Base-by-base conservation (phyloP, 2,329 filamentous ascomycete genomes). In the Diaporthe sp. region DNA sequence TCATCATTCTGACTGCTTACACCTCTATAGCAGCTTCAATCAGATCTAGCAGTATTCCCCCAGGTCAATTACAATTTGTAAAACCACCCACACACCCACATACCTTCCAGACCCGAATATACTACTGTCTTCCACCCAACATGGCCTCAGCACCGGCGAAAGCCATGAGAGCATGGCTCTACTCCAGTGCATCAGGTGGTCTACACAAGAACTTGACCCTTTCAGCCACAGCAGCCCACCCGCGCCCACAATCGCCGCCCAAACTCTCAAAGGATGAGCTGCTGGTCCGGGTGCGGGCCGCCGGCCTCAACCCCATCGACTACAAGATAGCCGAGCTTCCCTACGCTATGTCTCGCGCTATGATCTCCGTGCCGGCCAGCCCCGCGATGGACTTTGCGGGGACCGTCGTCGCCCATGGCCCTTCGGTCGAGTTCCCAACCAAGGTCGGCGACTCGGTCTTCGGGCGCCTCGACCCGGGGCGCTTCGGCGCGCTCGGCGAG, bases 221-320 rank as follows among this genome's bases (percentile, higher is more conserved):
- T 13, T 67, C 28, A 13, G 20, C 61, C 25, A 49, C 61, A 67
- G 42, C 61, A 49, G 61, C 61, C 4, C 61, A 67, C 61, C 61
- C 61, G 17, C 61, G 61, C 42, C 61, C 61, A n/a, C 61, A 67
- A 22, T 49, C 61, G 13, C 42, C 61, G 20, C 61, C 61, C 25
- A 49, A 3, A 1, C 42, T 67, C 17, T 49, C 61, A 4, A 67
- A 65, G 15, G 31, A 61, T 31, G 55, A 72, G 44, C 53, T 92
- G 55, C 85, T 93, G 8, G 83, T 93, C 67, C 83, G 88, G 76
- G 88, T 93, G 10, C 82, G 88, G 75, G 84, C 86, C 73, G 85
- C 87, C 34, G 84, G 88, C 51, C 81, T 93, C 77, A 94, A 93
- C 80, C 91, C 91, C 0, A 88, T 89, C 44, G 92, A 94, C 85